Base-by-base conservation (phyloP, 2,329 filamentous ascomycete genomes). In the Graphiopsis chlorocephala region DNA sequence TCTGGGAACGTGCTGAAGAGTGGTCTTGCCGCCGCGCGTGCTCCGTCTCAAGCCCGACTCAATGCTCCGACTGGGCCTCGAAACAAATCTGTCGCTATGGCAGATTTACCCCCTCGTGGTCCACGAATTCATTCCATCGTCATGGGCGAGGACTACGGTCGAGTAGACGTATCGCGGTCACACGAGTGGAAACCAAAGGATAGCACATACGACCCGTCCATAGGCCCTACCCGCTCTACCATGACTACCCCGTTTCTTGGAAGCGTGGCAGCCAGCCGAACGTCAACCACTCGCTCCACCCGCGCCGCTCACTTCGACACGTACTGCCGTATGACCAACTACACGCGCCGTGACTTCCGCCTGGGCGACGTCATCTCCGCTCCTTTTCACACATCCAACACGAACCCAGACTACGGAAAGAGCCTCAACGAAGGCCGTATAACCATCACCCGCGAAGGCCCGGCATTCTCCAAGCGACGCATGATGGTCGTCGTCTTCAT, bases 401-500 rank as follows among this genome's bases (percentile, higher is more conserved):
- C 63, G 3, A 68, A 69, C 33, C 68, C 66, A 3, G 3, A 52
- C 48, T n/a, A n/a, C 35, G 55, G 67, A 14, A 60, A 66, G 38
- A 50, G 47, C 20, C 61, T 20, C 3, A 14, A 29, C 10, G 47
- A 66, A 25, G 11, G 8, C 1, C 56, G 64, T 20, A 23, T 67
- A 1, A 56, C 25, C 2, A 47, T 47, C 11, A 68, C 67, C 2
- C 33, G 45, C 23, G 59, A 63, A 14, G 68, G 68, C 14, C 63
- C 61, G 1, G 65, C 63, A 1, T 68, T 67, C 64, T 65, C 62
- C 14, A 69, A 69, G 55, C 66, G 66, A 4, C 64, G 69, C 7
- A 69, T 70, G 66, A 29, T 69, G 12, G 56, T 69, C 29, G 58
- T 70, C 2, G 33, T 69, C n/a, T 67, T 62, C 50, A 55, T 65